Evolutionary conservation across 768 basidiomycete species (phyloP), one percentile per base, ranked within the genome.

Genomic region (Lactarius quietus): DNA sequence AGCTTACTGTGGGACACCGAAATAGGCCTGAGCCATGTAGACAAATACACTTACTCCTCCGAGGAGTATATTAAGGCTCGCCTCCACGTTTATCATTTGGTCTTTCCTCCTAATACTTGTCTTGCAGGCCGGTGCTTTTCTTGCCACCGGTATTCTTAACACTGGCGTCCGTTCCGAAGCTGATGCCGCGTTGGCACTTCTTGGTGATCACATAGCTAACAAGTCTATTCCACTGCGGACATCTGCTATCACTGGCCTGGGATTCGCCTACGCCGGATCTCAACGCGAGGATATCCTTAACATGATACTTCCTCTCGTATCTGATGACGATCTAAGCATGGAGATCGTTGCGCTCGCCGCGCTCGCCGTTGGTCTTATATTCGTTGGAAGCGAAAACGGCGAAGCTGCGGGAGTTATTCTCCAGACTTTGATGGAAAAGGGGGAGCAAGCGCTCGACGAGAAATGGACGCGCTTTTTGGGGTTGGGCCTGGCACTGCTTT

Each of bases 1-100:
- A 90, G 90, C 77, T 80, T 98, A 67, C 80, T 99, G 1, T 99
- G 97, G 97, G 95, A 98, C 73, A 92, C 92, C 10, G 97, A 98
- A 63, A 83, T 91, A 63, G 97, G 97, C 71, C 82, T 98, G 45
- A 89, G 87, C 72, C 93, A 96, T 69, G 89, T 98, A 70, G 97
- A 99, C 80, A 97, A 93, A 76, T 98, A 98, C 79, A 93, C 95
- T 28, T 98, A 98, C 74, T 95, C 93, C 0, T 78, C 91, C 1
- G 97, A 99, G 70, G 97, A 99, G 74, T 83, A 94, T 75, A 98
- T 98, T 82, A 98, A 98, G 81, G 89, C 84, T 67, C 45, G 69
- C 67, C 31, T 57, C 48, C 59, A 23, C 33, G 26, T 17, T 28
- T 41, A 31, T 29, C 53, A 29, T 20, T 31, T 31, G n/a, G 1